Percentiles rank a stretch among this genome's conserved stretches.
Conservation (phyloP, 768 basidiomycete species). For the Russula brevipes region DNA sequence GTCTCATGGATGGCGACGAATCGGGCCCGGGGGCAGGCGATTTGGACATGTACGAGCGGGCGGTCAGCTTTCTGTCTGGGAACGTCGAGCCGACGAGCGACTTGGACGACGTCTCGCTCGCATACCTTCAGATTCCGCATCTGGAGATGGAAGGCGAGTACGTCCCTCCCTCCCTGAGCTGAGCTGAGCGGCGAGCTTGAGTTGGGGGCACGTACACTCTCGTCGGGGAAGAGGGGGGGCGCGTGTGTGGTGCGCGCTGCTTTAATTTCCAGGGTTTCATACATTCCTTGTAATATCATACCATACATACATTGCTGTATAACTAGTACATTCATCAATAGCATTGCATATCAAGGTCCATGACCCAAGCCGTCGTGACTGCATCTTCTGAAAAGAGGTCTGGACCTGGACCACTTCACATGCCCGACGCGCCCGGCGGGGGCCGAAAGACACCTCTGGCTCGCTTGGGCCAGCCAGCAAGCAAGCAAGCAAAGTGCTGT, state of each 20-base stretch:
- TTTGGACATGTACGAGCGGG: conserved; percentile 17
- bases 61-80: conserved; percentile 13
- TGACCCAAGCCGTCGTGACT: background rate
- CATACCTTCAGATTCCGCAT: conserved; percentile 11
- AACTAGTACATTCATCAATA: background rate
- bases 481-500: too few species aligned
- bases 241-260: background rate
- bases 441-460: too few species aligned
- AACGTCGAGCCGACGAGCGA: conserved; percentile 16
- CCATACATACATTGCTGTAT: background rate
- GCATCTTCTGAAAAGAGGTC: too few species aligned
- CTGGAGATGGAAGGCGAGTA: conserved; percentile 16
- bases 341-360: background rate
- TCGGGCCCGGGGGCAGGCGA: conserved; percentile 12
- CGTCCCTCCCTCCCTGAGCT: background rate
- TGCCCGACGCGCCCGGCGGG: too few species aligned
- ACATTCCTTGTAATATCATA: background rate
- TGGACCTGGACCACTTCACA: too few species aligned
- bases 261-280: too few species aligned
- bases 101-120: conserved; percentile 18
- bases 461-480: too few species aligned
- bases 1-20: conserved; percentile 14
- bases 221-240: too few species aligned
- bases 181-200: background rate
- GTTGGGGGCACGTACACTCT: too few species aligned